Evolutionary conservation across 2,329 filamentous ascomycete species (phyloP), one percentile per base, ranked within the genome.

Genomic region (Fusarium sp.): DNA sequence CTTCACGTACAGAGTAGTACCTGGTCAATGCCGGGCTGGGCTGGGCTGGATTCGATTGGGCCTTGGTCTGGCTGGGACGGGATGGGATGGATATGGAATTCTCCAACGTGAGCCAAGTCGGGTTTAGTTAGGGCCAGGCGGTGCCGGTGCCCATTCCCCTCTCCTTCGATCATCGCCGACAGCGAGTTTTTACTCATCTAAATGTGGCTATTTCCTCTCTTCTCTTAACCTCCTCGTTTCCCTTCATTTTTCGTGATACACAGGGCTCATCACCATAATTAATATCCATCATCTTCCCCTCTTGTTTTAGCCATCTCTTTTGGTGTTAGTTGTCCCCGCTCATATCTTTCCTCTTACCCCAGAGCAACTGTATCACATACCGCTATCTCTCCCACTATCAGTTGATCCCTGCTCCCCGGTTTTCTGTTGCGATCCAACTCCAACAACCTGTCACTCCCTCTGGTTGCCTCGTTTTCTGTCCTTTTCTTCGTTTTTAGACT

Each of bases 321-420:
- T 26, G 21, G 40, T 21, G 31, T 55, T 58, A 51, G 63, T 64
- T 64, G 64, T 59, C 68, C 58, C 68, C 63, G 51, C 67, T 63
- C 71, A 63, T 73, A 76, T 72, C 71, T 76, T 64, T 61, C 19
- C 65, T 67, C 62, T 73, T 73, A 65, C 72, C 70, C 72, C 72
- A 70, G 70, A 74, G 64, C 69, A 64, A 63, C 68, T 64, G 70
- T 69, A 62, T 73, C 62, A 63, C 72, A 72, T 73, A 73, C 66
- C 72, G 72, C 72, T 74, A 74, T 74, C 72, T 70, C 62, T 67
- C 54, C 72, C 68, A 65, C 72, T 74, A 74, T 74, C 72, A 74
- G 57, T 61, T 43, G 62, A 70, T 40, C 70, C 62, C 65, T 72
- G 69, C 57, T 58, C 66, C 60, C 53, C 53, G 39, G 47, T 60